Conservation (phyloP, 495 filamentous ascomycete species). For the Pyrenula massariospora region DNA sequence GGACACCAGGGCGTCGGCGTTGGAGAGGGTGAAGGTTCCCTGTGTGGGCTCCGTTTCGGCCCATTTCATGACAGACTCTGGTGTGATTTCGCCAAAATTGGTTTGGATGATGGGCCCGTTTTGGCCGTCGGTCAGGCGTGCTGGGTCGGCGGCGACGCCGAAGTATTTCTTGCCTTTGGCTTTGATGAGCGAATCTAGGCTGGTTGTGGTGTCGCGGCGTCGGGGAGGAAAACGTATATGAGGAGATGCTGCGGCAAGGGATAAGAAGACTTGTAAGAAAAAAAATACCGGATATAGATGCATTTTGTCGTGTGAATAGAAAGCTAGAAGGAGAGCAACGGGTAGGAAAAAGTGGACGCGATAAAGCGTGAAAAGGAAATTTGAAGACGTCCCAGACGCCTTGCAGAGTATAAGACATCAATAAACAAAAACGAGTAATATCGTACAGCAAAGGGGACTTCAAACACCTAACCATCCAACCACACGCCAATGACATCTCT, state of each 20-base stretch:
- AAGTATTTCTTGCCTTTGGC: conserved; percentile 52
- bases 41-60: conserved; percentile 33
- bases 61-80: conserved; percentile 62
- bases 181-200: conserved; percentile 43
- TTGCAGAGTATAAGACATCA: too few species aligned
- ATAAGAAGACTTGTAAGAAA: too few species aligned
- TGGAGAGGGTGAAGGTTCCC: conserved; percentile 37
- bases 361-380: too few species aligned
- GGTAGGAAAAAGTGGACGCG: too few species aligned
- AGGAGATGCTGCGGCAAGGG: background rate
- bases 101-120: conserved; percentile 43
- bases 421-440: too few species aligned
- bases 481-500: too few species aligned
- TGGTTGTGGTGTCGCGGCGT: conserved; percentile 6
- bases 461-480: too few species aligned
- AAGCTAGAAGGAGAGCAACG: too few species aligned
- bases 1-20: conserved; percentile 46
- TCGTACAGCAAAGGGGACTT: too few species aligned
- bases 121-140: conserved; percentile 33
- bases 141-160: conserved; percentile 42
- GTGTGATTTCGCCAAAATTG: conserved; percentile 52
- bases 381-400: too few species aligned
- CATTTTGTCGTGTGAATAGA: too few species aligned
- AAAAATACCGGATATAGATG: too few species aligned
- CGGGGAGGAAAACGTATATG: background rate